These are phyloP conservation scores for Rhodotorula sp. DNA, from an alignment of 1,284 basidiomycete species.

Conservation along the genomic window DNA sequence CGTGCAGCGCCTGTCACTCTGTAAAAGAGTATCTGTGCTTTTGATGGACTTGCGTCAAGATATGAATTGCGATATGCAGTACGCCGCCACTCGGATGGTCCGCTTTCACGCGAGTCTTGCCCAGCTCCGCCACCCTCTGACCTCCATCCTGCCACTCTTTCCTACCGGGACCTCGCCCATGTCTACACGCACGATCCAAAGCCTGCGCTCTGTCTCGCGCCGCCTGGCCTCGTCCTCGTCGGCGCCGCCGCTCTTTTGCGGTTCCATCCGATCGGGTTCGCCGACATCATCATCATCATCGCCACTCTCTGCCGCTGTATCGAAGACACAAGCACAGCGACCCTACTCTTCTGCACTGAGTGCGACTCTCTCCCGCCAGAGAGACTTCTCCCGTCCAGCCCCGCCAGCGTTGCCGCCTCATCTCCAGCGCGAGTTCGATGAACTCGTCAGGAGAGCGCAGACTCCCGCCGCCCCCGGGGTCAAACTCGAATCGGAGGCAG, in stretches of 20 bases:
- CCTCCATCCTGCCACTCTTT: no score
- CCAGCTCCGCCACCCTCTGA: neutral
- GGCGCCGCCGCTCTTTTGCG: no score
- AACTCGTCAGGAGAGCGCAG: slow-evolving; percentile 40
- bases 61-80: neutral
- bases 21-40: no score
- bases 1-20: no score
- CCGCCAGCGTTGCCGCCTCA: slow-evolving; percentile 49
- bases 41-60: no score
- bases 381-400: slow-evolving; percentile 46
- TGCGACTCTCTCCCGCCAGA: neutral
- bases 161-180: no score
- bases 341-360: neutral
- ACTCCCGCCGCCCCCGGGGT: slow-evolving; percentile 2
- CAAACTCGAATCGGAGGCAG: neutral
- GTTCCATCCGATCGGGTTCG: no score
- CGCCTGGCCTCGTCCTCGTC: neutral
- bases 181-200: no score
- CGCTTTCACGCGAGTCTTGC: no score
- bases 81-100: neutral
- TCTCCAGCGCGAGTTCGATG: slow-evolving; percentile 52
- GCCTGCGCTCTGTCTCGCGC: neutral
- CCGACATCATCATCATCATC: neutral
- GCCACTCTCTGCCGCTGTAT: no score
- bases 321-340: no score